Percentiles rank a stretch among this genome's conserved stretches.
Evolutionary conservation across 768 basidiomycete species (phyloP).

Genomic region (Mycena polygramma): DNA sequence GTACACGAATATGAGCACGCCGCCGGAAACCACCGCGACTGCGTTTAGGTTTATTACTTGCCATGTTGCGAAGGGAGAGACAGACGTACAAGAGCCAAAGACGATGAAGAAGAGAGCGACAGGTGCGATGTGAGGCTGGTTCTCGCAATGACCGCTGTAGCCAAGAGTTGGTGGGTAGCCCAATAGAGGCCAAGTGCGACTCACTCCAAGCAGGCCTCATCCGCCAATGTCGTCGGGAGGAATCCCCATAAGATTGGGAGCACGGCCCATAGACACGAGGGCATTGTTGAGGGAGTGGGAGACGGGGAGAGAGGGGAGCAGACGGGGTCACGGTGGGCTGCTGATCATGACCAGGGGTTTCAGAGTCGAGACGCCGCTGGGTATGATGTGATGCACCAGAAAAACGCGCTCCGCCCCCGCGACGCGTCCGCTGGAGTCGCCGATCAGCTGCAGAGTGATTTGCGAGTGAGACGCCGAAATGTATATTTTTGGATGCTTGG

Average conservation of each 20-base stretch:
- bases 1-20: neutral
- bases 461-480: neutral
- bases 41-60: too few relatives aligned
- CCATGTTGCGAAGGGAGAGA: too few relatives aligned
- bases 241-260: neutral
- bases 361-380: neutral
- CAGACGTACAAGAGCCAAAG: neutral
- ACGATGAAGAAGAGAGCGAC: conserved; percentile 4
- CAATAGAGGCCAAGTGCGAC: neutral
- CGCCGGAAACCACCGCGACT: neutral
- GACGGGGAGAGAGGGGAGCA: neutral
- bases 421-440: neutral
- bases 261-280: neutral
- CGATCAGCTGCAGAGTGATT: neutral
- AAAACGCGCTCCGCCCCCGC: neutral
- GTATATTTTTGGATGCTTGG: neutral
- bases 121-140: neutral
- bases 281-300: neutral
- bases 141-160: neutral
- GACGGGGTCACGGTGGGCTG: neutral
- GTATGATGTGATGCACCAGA: neutral
- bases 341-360: neutral
- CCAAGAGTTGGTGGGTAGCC: neutral
- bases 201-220: neutral
- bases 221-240: neutral